A percentile compares a stretch with the other conserved stretches of the same genome.
These are phyloP conservation scores for Lactifluus echinatus DNA, from an alignment of 768 basidiomycete genomes.

Conservation along the genomic window DNA sequence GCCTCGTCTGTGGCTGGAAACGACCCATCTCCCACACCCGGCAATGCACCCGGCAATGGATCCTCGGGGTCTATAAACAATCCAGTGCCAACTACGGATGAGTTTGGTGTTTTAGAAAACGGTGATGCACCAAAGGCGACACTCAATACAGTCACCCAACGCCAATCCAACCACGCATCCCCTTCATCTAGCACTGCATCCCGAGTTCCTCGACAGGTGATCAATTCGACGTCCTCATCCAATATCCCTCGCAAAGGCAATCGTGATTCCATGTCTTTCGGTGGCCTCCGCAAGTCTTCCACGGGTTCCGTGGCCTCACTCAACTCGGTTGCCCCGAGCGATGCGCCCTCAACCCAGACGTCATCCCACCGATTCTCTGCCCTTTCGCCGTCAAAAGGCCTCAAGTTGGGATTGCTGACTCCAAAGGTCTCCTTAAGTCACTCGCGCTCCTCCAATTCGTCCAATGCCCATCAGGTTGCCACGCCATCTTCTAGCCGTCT, in stretches of 20 bases:
- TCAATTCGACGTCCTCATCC: slow-evolving; percentile 37
- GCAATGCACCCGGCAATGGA: slow-evolving; percentile 28
- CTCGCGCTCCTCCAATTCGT: slow-evolving; percentile 46
- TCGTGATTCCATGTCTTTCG: slow-evolving; percentile 74
- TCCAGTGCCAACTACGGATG: slow-evolving; percentile 36
- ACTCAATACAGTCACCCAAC: slow-evolving; percentile 35
- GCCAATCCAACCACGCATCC: slow-evolving; percentile 54
- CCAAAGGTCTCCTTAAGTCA: slow-evolving; percentile 65
- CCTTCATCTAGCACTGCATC: slow-evolving; percentile 48
- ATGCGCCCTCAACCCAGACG: slow-evolving; percentile 20
- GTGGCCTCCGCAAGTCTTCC: slow-evolving; percentile 72
- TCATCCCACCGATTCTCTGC: slow-evolving; percentile 67
- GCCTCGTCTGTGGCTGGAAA: slow-evolving; percentile 42
- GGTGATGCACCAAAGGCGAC: slow-evolving; percentile 43
- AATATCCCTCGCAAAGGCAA: slow-evolving; percentile 54
- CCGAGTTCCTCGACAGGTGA: slow-evolving; percentile 58
- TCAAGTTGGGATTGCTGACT: slow-evolving; percentile 72
- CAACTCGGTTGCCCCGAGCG: slow-evolving; percentile 41
- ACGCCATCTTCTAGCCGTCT: slow-evolving; percentile 67
- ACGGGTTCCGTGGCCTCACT: slow-evolving; percentile 71
- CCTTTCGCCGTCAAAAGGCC: slow-evolving; percentile 74
- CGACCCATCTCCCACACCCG: slow-evolving; percentile 53
- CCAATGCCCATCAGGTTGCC: slow-evolving; percentile 43
- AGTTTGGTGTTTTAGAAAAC: slow-evolving; percentile 76
- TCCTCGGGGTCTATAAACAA: slow-evolving; percentile 17